These are phyloP conservation scores for Durusdinium trenchii DNA, from an alignment of 73 alveolate genomes.

Conservation along the genomic window DNA sequence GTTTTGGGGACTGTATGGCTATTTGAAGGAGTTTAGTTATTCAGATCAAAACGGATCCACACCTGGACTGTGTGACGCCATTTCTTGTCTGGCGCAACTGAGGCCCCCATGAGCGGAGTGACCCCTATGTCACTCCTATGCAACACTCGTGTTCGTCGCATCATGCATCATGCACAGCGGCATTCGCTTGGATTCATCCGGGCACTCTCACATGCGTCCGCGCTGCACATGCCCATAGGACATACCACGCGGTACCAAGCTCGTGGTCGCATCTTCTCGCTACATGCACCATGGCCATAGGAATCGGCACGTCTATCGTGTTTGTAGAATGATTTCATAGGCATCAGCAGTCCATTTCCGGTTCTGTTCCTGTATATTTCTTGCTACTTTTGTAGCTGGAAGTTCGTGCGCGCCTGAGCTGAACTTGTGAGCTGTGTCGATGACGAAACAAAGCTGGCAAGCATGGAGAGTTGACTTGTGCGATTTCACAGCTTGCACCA, in stretches of 20 bases:
- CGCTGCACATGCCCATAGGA: constrained; percentile 95
- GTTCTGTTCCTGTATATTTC: constrained; percentile 51
- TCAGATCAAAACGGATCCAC: background rate
- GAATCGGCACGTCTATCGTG: constrained; percentile 68
- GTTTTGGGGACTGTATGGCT: too few relatives aligned
- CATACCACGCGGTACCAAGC: constrained; percentile 49
- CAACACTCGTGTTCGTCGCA: constrained; percentile 92
- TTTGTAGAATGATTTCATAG: background rate
- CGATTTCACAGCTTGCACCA: background rate
- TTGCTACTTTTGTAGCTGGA: constrained; percentile 94
- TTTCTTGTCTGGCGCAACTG: background rate
- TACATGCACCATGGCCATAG: constrained; percentile 45
- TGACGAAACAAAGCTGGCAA: background rate
- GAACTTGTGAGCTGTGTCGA: background rate
- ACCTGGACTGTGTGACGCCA: too few relatives aligned
- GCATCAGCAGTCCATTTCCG: background rate
- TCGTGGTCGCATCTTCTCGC: constrained; percentile 93
- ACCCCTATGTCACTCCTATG: constrained; percentile 89
- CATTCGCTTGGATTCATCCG: constrained; percentile 93
- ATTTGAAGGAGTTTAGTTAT: too few relatives aligned
- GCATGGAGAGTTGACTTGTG: background rate
- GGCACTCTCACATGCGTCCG: constrained; percentile 87
- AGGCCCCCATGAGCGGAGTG: constrained; percentile 96
- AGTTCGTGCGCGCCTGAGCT: constrained; percentile 71
- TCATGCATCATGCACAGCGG: constrained; percentile 96